Conservation (phyloP, 2,329 filamentous ascomycete species). For the Huntiella savannae region DNA sequence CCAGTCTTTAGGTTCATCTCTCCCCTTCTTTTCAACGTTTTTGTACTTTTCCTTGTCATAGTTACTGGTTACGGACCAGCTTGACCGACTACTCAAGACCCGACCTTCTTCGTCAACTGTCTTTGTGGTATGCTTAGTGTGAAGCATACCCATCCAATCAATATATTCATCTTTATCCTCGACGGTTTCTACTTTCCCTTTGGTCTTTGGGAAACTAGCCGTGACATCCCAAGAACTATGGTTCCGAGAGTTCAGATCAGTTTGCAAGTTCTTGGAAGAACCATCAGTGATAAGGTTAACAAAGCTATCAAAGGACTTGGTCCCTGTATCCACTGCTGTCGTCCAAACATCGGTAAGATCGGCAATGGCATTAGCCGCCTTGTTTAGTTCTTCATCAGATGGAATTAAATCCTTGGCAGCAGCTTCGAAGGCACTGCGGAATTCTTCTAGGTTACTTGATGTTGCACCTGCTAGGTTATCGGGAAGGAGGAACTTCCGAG, state of each 20-base stretch:
- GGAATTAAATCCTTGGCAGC: neutral
- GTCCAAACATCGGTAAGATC: slow-evolving; percentile 8
- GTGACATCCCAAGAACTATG: neutral
- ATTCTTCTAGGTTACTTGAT: slow-evolving; percentile 14
- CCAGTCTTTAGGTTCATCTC: slow-evolving; percentile 1
- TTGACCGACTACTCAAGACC: slow-evolving; percentile 22
- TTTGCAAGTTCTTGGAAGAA: slow-evolving; percentile 12
- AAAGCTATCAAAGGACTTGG: slow-evolving; percentile 24
- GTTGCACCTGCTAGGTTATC: slow-evolving; percentile 13
- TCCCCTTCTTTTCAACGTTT: slow-evolving; percentile 1
- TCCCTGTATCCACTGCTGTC: slow-evolving; percentile 20
- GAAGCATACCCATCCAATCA: slow-evolving; percentile 24
- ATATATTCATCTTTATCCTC: slow-evolving; percentile 23
- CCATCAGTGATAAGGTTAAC: slow-evolving; percentile 18
- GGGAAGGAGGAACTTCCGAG: slow-evolving; percentile 11
- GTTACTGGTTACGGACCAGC: slow-evolving; percentile 10
- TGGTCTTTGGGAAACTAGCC: slow-evolving; percentile 3
- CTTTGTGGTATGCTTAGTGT: slow-evolving; percentile 23
- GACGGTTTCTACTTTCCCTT: slow-evolving; percentile 14
- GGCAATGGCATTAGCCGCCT: slow-evolving; percentile 11
- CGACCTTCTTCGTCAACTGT: slow-evolving; percentile 24
- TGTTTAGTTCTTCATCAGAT: slow-evolving; percentile 17
- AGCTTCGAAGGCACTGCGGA: slow-evolving; percentile 18
- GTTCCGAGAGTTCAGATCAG: slow-evolving; percentile 1
- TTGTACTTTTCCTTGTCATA: slow-evolving; percentile 12